A percentile compares a stretch with the other conserved stretches of the same genome.
Evolutionary conservation across 805 yeast genomes (phyloP).

Genomic region (Candida namnaoensis): DNA sequence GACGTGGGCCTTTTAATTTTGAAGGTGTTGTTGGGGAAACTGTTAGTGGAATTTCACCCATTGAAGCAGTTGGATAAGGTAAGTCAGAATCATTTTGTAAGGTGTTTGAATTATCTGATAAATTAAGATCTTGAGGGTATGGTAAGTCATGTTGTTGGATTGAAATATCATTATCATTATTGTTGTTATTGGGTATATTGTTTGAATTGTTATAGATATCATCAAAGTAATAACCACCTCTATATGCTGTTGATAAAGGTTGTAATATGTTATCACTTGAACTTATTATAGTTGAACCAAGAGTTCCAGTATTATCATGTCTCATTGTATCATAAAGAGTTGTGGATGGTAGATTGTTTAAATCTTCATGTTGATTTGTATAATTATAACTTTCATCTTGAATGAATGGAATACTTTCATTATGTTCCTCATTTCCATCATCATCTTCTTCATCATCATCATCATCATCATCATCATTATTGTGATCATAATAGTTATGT

Average conservation of each 20-base stretch:
- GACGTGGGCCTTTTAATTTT: slow-evolving; percentile 18
- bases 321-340: slow-evolving; percentile 13
- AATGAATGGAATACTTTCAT: neutral
- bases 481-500: neutral
- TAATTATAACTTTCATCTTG: slow-evolving; percentile 2
- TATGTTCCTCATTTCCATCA: neutral
- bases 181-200: neutral
- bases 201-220: neutral
- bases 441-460: slow-evolving; percentile 13
- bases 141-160: no score
- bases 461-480: neutral
- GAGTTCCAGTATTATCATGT: slow-evolving; percentile 1
- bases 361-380: slow-evolving; percentile 9
- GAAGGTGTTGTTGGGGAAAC: slow-evolving; percentile 1
- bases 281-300: slow-evolving; percentile 2
- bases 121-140: no score
- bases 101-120: no score
- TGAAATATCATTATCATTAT: no score
- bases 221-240: slow-evolving; percentile 10
- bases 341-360: slow-evolving; percentile 10
- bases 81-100: neutral
- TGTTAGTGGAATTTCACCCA: neutral
- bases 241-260: slow-evolving; percentile 11
- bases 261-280: slow-evolving; percentile 7
- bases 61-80: neutral